These are phyloP conservation scores for Stentor coeruleus DNA, from an alignment of 73 alveolate species.

Conservation along the genomic window DNA sequence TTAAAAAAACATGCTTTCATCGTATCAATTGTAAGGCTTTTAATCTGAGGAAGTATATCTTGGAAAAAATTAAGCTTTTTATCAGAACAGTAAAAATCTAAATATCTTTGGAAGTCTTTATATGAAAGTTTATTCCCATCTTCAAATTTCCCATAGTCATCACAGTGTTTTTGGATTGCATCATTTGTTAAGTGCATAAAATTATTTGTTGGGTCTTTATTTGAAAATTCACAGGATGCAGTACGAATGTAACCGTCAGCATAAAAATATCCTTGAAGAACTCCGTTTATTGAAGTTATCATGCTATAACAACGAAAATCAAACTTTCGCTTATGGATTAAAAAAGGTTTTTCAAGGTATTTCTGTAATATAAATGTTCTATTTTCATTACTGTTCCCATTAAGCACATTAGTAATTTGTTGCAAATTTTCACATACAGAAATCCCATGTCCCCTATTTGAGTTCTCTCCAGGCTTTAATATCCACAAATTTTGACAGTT, in stretches of 20 bases:
- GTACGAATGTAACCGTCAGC: constrained; percentile 77
- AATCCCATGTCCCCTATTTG: constrained; percentile 18
- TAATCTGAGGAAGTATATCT: constrained; percentile 77
- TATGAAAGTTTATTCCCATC: constrained; percentile 73
- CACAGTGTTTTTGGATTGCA: constrained; percentile 70
- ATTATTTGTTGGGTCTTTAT: constrained; percentile 48
- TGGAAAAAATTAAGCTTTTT: constrained; percentile 60
- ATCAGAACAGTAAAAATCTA: constrained; percentile 62
- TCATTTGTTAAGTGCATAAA: constrained; percentile 76
- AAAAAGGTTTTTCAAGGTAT: constrained; percentile 62
- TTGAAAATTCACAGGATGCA: constrained; percentile 51
- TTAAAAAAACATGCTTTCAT: constrained; percentile 55
- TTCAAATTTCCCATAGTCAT: constrained; percentile 74
- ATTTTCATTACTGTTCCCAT: background rate
- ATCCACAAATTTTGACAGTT: background rate
- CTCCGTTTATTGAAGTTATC: constrained; percentile 39
- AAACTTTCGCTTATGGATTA: constrained; percentile 52
- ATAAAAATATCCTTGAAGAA: constrained; percentile 38
- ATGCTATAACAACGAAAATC: constrained; percentile 68
- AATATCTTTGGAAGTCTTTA: constrained; percentile 46
- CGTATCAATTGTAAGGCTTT: constrained; percentile 75
- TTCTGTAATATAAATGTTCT: constrained; percentile 14
- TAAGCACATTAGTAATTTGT: constrained; percentile 23
- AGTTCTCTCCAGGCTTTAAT: constrained; percentile 10
- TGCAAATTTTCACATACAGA: background rate